Base-by-base conservation (phyloP, 139 green algal species). In the Picochlorum sp. region DNA sequence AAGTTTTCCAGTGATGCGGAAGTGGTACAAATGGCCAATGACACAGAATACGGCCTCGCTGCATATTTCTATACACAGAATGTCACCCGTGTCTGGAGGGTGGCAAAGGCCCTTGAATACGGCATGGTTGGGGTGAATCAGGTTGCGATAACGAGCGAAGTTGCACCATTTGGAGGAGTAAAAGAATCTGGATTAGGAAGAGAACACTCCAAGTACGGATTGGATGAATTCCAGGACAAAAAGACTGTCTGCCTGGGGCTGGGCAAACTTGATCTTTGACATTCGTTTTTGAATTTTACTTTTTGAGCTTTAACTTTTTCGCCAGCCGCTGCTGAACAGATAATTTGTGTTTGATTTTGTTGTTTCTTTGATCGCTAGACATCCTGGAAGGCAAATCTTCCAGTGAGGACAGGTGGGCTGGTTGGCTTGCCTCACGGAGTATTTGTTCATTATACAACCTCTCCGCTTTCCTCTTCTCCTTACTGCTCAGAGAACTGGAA, bases 101-200 rank as follows among this genome's bases (percentile, higher is more conserved):
- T 94, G 49, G 83, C 89, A 3, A 91, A 97, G 81, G 63, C 76
- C 26, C 71, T 98, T 50, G 81, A 98, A 73, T 97, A 92, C 65
- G 93, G 93, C 50, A 97, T 97, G 86, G 81, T 98, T 8, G 92
- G 92, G 4, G 45, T 93, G 8, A 98, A 98, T 72, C 89, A 98
- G 70, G 81, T 87, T 34, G 80, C 69, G 63, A 95, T 98, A 50
- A 91, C 83, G 6, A 44, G 28, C 11, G 88, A 95, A 69, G 81
- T 89, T 21, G 90, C 89, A 11, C 93, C 93, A 3, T 98, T 98
- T 82, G 93, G 93, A 1, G 93, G 93, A 23, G 67, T 96, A 62
- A 98, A 98, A 83, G 77, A 96, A 57, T 88, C 70, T 26, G 93
- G 93, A 4, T 60, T 97, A 28, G 93, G 92, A 16, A 63, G 92